phyloP scores from a whole-genome alignment of 306 rosid genomes.

The Ochetophila trinervis region DNA sequence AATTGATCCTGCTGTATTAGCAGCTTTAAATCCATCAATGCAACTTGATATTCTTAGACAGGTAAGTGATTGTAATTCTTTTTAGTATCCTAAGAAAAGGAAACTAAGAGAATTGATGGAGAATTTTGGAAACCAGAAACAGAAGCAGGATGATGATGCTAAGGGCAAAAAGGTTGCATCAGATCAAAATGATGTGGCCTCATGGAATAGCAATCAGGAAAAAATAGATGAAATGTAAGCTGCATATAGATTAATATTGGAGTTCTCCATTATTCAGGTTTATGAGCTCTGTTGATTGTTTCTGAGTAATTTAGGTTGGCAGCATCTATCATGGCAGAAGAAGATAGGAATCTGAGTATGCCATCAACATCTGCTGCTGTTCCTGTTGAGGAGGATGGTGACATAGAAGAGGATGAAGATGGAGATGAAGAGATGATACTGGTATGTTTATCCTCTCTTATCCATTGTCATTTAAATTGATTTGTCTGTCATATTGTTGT shows the following conservation, averaged over 20 bases:
- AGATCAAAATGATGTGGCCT: slow-evolving; percentile 11
- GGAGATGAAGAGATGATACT: slow-evolving; percentile 60
- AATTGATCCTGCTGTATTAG: slow-evolving; percentile 76
- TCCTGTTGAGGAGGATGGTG: slow-evolving; percentile 41
- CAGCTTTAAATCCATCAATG: slow-evolving; percentile 85
- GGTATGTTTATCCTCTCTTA: slow-evolving; percentile 41
- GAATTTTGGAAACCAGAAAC: slow-evolving; percentile 18
- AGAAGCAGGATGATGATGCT: slow-evolving; percentile 23
- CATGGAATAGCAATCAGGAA: slow-evolving; percentile 47
- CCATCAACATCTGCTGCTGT: slow-evolving; percentile 36
- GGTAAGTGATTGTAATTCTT: slow-evolving; percentile 37
- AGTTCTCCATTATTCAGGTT: slow-evolving; percentile 17
- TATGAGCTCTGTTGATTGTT: slow-evolving; percentile 20
- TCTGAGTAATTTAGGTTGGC: slow-evolving; percentile 66
- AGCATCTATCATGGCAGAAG: slow-evolving; percentile 78
- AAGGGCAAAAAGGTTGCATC: slow-evolving; percentile 28
- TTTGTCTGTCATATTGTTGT: not conserved
- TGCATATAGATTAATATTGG: slow-evolving; percentile 20
- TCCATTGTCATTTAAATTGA: slow-evolving; percentile 9
- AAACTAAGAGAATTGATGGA: slow-evolving; percentile 9
- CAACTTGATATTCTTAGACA: slow-evolving; percentile 81
- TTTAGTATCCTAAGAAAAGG: not conserved
- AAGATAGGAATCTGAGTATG: slow-evolving; percentile 34
- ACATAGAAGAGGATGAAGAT: slow-evolving; percentile 35
- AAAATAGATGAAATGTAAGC: slow-evolving; percentile 75